Base-by-base conservation (phyloP, 2,329 filamentous ascomycete genomes). In the Aulographum hederae region DNA sequence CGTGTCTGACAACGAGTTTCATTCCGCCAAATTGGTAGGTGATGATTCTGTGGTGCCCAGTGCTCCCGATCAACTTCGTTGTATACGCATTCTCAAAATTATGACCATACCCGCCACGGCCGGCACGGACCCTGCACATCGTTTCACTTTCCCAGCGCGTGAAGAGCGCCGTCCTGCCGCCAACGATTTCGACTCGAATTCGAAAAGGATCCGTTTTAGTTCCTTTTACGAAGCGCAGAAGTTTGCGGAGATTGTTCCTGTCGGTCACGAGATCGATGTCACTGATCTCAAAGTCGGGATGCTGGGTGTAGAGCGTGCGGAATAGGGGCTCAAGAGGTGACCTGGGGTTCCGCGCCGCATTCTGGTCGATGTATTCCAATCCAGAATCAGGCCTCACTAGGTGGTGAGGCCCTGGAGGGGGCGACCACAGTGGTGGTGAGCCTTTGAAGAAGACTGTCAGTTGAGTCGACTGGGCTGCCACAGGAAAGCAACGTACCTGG, bases 191-290 rank as follows among this genome's bases (percentile, higher is more conserved):
- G 18, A 58, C 43, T 1, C 47, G 34, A 26, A 65, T 59, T n/a
- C 44, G 49, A 37, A 63, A n/a, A n/a, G n/a, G n/a, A n/a, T n/a
- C n/a, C n/a, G n/a, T n/a, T n/a, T n/a, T n/a, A n/a, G n/a, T n/a
- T n/a, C n/a, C n/a, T n/a, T n/a, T 43, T 30, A 62, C 37, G 36
- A 65, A 62, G 2, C 47, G 46, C 2, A 65, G 46, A 14, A 65
- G 54, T 41, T 65, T 65, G 18, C 60, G 56, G 31, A 65, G 51
- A 31, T 58, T 63, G 42, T 60, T 62, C 18, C 58, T 45, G 38
- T 64, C 60, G 3, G 53, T 58, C 14, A 65, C 46, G 8, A 65
- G 34, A 38, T 63, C 54, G 29, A 57, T 37, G 0, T 41, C 26
- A 16, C 39, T 18, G 12, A 63, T 42, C 32, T 61, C 47, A 30